Conservation (phyloP, 306 rosid species). For the Delonix regia region DNA sequence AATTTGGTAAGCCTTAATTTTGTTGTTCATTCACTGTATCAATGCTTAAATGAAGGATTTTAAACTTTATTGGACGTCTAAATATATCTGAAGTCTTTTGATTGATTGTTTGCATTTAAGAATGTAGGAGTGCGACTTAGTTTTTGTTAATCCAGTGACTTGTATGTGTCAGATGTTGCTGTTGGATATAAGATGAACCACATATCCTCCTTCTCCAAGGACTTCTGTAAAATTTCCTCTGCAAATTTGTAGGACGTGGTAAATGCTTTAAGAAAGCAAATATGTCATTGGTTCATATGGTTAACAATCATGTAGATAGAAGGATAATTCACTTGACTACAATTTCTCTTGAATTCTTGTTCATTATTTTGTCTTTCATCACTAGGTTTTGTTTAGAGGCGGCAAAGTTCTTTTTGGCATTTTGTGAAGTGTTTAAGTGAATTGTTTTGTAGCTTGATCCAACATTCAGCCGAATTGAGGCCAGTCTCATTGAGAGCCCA, state of each 20-base stretch:
- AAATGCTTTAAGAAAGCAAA: not conserved
- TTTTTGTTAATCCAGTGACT: not conserved
- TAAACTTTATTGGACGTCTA: not conserved
- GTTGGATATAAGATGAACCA: not conserved
- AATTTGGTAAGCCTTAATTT: conserved; percentile 59
- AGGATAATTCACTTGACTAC: not conserved
- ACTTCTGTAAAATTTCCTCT: not conserved
- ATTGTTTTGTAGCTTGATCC: not conserved
- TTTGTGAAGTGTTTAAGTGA: not conserved
- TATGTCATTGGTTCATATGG: not conserved
- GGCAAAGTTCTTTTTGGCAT: conserved; percentile 3
- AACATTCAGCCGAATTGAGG: not conserved
- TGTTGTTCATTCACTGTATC: not conserved
- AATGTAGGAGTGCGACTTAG: not conserved
- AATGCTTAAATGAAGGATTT: conserved; percentile 6
- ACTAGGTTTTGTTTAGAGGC: not conserved
- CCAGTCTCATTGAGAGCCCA: not conserved
- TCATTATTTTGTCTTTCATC: not conserved
- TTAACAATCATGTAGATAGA: not conserved
- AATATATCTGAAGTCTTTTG: not conserved
- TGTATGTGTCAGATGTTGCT: not conserved
- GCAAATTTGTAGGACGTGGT: not conserved
- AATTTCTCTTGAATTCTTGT: not conserved
- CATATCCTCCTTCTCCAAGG: not conserved
- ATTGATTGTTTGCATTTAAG: not conserved